Evolutionary conservation across 257 asterid species (phyloP), one percentile per base, ranked within the genome.

Genomic region (Forsythia suspensa): DNA sequence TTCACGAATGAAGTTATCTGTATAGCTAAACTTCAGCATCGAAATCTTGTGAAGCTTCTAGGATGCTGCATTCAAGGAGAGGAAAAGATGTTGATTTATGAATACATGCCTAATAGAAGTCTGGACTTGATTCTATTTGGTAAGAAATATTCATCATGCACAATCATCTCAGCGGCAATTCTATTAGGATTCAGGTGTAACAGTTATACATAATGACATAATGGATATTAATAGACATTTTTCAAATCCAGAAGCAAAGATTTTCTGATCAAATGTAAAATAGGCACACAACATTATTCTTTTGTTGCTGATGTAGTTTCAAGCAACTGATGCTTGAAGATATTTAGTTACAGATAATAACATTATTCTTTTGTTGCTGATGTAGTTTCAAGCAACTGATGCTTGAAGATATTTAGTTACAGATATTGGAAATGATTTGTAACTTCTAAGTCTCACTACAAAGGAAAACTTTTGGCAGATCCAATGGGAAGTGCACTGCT

Each of bases 91-190:
- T 55, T 82, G 79, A 48, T 73, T 0, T 77, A 77, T 18, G 79
- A 81, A 68, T 77, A 72, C 68, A 77, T 81, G 84, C 84, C 84
- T 9, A 77, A 72, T 37, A 65, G 71, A 38, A 81, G 81, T 65
- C 67, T 72, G 72, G 85, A 81, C 41, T 67, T 72, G 37, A 7
- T 24, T 21, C 8, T 63, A 63, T 63, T 24, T 63, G 70, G 70
- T 63, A 10, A 24, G 18, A 57, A 18, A 57, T 6, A 8, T 48
- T 48, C 57, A 55, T 0, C 2, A n/a, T 0, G 10, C 11, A 20
- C 34, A 8, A 57, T 57, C 4, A 6, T 0, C 21, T 52, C 15
- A 52, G 3, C 4, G 4, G 20, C 61, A 52, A 13, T 52, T 52
- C 41, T 18, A 57, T 40, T 29, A 29, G 34, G 34, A 29, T 29